Conservation (phyloP, 495 filamentous ascomycete species). For the Neurospora tetrasperma region DNA sequence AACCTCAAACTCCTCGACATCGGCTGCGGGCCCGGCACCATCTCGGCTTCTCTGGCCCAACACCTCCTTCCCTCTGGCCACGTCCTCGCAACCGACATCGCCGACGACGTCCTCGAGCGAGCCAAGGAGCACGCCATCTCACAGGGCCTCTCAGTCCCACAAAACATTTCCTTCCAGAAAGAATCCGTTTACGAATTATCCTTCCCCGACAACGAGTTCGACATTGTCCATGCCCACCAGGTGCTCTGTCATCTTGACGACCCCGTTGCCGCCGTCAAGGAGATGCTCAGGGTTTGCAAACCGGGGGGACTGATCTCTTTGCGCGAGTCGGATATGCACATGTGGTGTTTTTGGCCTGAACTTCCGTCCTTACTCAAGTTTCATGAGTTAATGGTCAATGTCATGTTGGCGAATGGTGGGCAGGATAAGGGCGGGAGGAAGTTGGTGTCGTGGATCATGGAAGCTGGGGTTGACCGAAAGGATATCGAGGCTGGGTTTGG, state of each 20-base stretch:
- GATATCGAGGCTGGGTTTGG: constrained; percentile 27
- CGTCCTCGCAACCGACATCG: constrained; percentile 34
- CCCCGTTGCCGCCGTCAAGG: constrained; percentile 27
- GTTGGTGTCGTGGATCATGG: constrained; percentile 33
- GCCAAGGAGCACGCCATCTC: constrained; percentile 19
- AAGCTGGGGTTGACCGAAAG: constrained; percentile 27
- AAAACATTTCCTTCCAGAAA: constrained; percentile 30
- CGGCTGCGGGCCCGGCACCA: constrained; percentile 30
- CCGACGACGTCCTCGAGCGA: constrained; percentile 24
- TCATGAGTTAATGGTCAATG: constrained; percentile 18
- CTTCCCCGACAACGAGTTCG: constrained; percentile 32
- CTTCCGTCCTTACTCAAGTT: constrained; percentile 24
- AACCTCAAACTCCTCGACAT: constrained; percentile 27
- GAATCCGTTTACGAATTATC: constrained; percentile 28
- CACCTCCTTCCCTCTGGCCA: constrained; percentile 22
- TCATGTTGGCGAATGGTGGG: constrained; percentile 23
- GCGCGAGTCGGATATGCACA: constrained; percentile 29
- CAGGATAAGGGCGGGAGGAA: constrained; percentile 23
- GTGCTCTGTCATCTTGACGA: constrained; percentile 30
- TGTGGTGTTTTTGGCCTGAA: constrained; percentile 28
- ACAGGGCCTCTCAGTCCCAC: constrained; percentile 12
- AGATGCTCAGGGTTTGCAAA: constrained; percentile 36
- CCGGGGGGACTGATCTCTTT: constrained; percentile 32
- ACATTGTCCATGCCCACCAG: constrained; percentile 31
- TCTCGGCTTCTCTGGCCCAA: constrained; percentile 27